phyloP scores from a whole-genome alignment of 2,329 filamentous ascomycete genomes.

The Teratosphaeria gauchensis region DNA sequence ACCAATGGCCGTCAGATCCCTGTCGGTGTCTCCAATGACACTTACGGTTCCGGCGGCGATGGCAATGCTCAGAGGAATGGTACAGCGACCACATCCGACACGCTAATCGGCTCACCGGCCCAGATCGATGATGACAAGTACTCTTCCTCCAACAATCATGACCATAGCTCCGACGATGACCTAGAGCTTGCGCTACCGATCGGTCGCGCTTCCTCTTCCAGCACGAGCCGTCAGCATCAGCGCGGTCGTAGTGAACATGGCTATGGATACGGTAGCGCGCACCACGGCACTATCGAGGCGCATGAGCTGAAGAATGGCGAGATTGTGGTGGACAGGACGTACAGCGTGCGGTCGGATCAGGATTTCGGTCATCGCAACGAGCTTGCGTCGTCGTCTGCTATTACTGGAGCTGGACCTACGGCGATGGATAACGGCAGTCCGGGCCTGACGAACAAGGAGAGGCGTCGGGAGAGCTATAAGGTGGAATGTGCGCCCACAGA shows the following conservation, averaged over 20 bases:
- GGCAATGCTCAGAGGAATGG: constrained; percentile 4
- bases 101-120: constrained; percentile 1
- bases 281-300: background rate
- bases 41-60: constrained; percentile 3
- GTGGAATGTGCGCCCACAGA: constrained; percentile 9
- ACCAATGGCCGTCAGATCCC: constrained; percentile 14
- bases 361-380: constrained; percentile 2
- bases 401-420: background rate
- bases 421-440: background rate
- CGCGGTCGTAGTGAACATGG: background rate
- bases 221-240: background rate
- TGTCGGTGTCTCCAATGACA: constrained; percentile 4
- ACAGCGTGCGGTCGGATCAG: constrained; percentile 11
- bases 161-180: background rate
- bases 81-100: constrained; percentile 4
- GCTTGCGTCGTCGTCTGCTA: background rate
- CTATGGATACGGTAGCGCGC: background rate
- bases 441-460: background rate
- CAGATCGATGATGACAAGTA: background rate
- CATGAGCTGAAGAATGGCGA: constrained; percentile 2
- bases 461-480: constrained; percentile 7
- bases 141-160: background rate
- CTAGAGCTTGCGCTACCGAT: background rate
- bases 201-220: background rate
- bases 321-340: constrained; percentile 8